A percentile compares a stretch with the other conserved stretches of the same genome.
These are phyloP conservation scores for sorghum (Sorghum bicolor) DNA, from an alignment of 176 grass and related monocot genomes.

Conservation along the genomic window Sorghum_bicolor_NCBIv3 NC_012870.2:1309001-1309500, in stretches of 20 bases:
- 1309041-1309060: slow-evolving; percentile 98
- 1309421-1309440: not conserved
- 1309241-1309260: too few relatives aligned
- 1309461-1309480: not conserved
- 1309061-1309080: slow-evolving; percentile 76
- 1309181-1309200: too few relatives aligned
- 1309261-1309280: too few relatives aligned
- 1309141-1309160: slow-evolving; percentile 10
- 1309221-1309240: too few relatives aligned
- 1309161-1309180: too few relatives aligned
- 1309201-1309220: too few relatives aligned
- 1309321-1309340: too few relatives aligned
- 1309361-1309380: not conserved
- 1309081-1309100: slow-evolving; percentile 77
- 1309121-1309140: slow-evolving; percentile 61
- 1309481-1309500: not conserved
- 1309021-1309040: slow-evolving; percentile 37
- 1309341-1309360: slow-evolving; percentile 15
- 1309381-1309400: too few relatives aligned
- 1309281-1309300: too few relatives aligned
- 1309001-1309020: not conserved
- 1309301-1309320: too few relatives aligned
- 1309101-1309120: slow-evolving; percentile 84
- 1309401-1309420: not conserved
- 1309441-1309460: not conserved